A percentile compares a stretch with the other conserved stretches of the same genome.
Evolutionary conservation across 2,329 filamentous ascomycete genomes (phyloP).

Genomic region (Aureobasidium lini): DNA sequence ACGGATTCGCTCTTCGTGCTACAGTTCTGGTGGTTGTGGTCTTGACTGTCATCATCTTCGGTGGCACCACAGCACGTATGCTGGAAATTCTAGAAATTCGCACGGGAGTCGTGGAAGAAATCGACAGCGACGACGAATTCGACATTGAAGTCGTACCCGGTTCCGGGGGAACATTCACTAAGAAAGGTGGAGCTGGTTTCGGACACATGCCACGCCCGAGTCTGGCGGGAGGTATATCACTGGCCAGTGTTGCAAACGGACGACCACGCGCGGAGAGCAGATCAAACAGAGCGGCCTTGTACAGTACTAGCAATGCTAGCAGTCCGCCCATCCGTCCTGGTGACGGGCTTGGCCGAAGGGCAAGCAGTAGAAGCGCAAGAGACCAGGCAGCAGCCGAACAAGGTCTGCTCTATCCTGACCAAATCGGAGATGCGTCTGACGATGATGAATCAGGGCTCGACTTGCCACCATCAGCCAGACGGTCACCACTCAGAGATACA

Average conservation of each 20-base stretch:
- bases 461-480: slow-evolving; percentile 49
- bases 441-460: slow-evolving; percentile 51
- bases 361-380: slow-evolving; percentile 40
- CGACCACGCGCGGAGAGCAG: slow-evolving; percentile 19
- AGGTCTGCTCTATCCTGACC: slow-evolving; percentile 44
- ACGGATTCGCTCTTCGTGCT: slow-evolving; percentile 72
- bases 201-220: slow-evolving; percentile 64
- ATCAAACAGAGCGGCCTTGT: slow-evolving; percentile 48
- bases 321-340: slow-evolving; percentile 39
- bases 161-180: slow-evolving; percentile 66
- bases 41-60: slow-evolving; percentile 96
- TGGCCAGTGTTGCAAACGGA: slow-evolving; percentile 40
- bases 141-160: slow-evolving; percentile 73
- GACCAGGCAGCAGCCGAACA: slow-evolving; percentile 43
- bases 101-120: slow-evolving; percentile 92
- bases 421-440: slow-evolving; percentile 38
- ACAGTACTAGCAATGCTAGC: slow-evolving; percentile 51
- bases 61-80: slow-evolving; percentile 95
- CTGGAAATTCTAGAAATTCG: slow-evolving; percentile 94
- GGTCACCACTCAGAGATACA: slow-evolving; percentile 28
- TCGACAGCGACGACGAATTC: slow-evolving; percentile 97
- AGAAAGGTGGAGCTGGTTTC: slow-evolving; percentile 68
- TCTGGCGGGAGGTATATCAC: slow-evolving; percentile 46
- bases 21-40: slow-evolving; percentile 98
- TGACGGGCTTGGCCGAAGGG: slow-evolving; percentile 43